Percentiles rank a stretch among this genome's conserved stretches.
These are phyloP conservation scores for Straminergon stramineum DNA, from an alignment of 225 moss, liverwort and hornwort species.

Conservation along the genomic window DNA sequence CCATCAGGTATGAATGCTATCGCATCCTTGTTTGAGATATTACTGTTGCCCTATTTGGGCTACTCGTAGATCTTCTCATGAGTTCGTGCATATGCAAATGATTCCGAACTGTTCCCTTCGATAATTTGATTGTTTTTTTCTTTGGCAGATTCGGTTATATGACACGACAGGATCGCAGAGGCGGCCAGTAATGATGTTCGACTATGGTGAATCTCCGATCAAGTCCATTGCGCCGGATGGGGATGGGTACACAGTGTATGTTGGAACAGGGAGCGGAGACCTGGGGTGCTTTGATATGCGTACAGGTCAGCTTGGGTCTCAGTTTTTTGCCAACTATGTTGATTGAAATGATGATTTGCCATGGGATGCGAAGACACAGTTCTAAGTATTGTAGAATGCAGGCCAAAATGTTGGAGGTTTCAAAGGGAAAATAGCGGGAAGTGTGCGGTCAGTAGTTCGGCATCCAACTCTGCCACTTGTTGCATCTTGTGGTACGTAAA, in stretches of 20 bases:
- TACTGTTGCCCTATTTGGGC: neutral
- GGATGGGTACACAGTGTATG: conserved; percentile 63
- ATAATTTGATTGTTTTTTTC: neutral
- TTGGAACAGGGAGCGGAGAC: conserved; percentile 86
- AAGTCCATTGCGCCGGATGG: conserved; percentile 60
- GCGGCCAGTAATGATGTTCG: conserved; percentile 66
- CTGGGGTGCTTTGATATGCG: conserved; percentile 86
- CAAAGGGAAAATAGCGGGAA: conserved; percentile 91
- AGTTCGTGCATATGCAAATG: neutral
- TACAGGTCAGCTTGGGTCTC: conserved; percentile 34
- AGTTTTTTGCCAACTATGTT: neutral
- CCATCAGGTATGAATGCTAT: conserved; percentile 57
- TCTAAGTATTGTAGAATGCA: conserved; percentile 22
- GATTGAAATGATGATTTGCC: neutral
- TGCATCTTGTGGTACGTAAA: conserved; percentile 80
- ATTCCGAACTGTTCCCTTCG: neutral
- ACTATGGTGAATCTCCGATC: conserved; percentile 86
- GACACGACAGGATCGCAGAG: conserved; percentile 62
- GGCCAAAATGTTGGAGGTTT: conserved; percentile 82
- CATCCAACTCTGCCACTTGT: conserved; percentile 72
- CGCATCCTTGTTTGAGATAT: neutral
- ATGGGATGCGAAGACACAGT: neutral
- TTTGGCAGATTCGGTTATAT: conserved; percentile 72
- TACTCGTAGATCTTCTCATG: neutral
- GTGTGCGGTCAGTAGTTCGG: conserved; percentile 67